These are phyloP conservation scores for Lantana camara DNA, from an alignment of 257 asterid genomes.

Conservation along the genomic window DNA sequence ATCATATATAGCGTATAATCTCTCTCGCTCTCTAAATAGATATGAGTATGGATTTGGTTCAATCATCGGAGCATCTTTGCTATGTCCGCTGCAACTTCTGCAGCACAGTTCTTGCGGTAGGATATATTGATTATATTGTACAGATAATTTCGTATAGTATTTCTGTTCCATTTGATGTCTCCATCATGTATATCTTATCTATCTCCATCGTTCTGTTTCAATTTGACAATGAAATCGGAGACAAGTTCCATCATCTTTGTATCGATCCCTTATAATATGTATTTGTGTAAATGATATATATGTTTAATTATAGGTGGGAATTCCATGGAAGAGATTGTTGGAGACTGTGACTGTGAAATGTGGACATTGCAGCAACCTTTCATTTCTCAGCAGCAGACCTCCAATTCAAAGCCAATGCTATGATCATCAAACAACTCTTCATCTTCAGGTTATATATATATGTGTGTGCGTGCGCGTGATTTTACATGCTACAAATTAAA, in stretches of 20 bases:
- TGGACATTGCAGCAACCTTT: constrained; percentile 96
- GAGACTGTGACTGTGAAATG: constrained; percentile 97
- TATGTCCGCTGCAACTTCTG: constrained; percentile 95
- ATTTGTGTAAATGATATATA: too few species aligned
- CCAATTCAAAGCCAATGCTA: constrained; percentile 60
- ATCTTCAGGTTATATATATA: constrained; percentile 2
- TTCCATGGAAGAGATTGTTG: constrained; percentile 88
- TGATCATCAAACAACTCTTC: constrained; percentile 62
- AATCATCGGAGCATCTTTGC: constrained; percentile 84
- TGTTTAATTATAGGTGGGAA: constrained; percentile 59
- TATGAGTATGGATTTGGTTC: constrained; percentile 71
- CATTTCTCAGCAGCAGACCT: constrained; percentile 75
- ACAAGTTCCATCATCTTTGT: too few species aligned
- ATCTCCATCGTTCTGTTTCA: too few species aligned
- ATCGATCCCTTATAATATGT: too few species aligned
- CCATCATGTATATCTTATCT: too few species aligned
- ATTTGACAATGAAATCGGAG: too few species aligned
- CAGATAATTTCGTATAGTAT: too few species aligned
- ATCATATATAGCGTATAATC: neutral
- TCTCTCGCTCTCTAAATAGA: constrained; percentile 5
- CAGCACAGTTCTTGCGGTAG: constrained; percentile 96
- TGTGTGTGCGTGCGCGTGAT: too few species aligned
- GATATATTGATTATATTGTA: too few species aligned
- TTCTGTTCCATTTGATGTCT: too few species aligned
- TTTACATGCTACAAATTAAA: too few species aligned